phyloP scores from a whole-genome alignment of 768 basidiomycete genomes.

The Boletus bicolor region DNA sequence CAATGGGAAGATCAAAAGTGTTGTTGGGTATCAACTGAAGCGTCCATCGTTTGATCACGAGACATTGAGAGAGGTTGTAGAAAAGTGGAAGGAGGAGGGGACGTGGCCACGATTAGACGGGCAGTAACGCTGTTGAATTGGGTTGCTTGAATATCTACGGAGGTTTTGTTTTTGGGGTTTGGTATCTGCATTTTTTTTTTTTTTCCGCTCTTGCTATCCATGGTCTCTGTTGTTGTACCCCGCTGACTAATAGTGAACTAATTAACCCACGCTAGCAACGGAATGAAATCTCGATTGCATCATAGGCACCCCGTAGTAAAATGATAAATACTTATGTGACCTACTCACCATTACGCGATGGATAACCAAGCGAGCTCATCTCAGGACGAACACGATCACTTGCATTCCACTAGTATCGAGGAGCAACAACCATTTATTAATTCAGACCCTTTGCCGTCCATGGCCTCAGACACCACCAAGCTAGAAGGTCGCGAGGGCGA shows the following conservation, averaged over 20 bases:
- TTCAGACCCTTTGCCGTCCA: background rate
- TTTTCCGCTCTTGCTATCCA: slow-evolving; percentile 7
- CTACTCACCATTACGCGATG: background rate
- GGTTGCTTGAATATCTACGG: slow-evolving; percentile 11
- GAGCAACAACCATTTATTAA: slow-evolving; percentile 18
- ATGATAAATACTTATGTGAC: background rate
- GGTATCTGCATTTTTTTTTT: slow-evolving; percentile 13
- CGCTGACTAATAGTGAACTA: slow-evolving; percentile 25
- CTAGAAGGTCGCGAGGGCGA: slow-evolving; percentile 42
- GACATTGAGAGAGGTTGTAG: slow-evolving; percentile 64
- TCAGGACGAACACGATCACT: background rate
- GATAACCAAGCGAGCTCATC: background rate
- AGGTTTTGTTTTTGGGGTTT: slow-evolving; percentile 17
- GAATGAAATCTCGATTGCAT: too few relatives aligned
- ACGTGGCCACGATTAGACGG: slow-evolving; percentile 29
- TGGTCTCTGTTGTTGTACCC: slow-evolving; percentile 19
- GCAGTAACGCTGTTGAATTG: slow-evolving; percentile 1
- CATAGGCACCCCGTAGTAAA: too few relatives aligned
- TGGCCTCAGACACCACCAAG: slow-evolving; percentile 30
- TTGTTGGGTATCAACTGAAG: slow-evolving; percentile 67
- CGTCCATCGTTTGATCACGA: slow-evolving; percentile 61
- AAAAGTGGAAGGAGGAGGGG: slow-evolving; percentile 78
- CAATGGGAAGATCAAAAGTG: slow-evolving; percentile 68
- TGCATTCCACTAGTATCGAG: background rate
- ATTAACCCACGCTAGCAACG: background rate